Percentiles rank a stretch among this genome's conserved stretches.
Conservation (phyloP, 768 basidiomycete species). For the Thelephora aurantiotincta region DNA sequence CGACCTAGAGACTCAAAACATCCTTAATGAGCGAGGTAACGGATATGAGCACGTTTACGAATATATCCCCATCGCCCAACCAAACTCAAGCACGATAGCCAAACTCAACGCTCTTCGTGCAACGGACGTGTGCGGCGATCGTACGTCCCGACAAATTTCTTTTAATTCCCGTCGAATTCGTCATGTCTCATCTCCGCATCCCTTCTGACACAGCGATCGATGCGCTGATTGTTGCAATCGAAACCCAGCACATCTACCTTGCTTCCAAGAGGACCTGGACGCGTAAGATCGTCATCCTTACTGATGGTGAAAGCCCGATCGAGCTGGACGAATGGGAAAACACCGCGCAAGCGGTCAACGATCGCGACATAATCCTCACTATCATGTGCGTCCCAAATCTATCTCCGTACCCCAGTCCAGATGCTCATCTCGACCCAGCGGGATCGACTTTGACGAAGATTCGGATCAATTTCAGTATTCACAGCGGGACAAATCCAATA, state of each 20-base stretch:
- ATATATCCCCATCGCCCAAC: conserved; percentile 53
- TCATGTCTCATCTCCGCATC: neutral
- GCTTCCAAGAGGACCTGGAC: conserved; percentile 71
- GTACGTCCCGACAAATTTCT: conserved; percentile 25
- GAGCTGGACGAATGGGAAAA: conserved; percentile 66
- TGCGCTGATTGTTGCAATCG: conserved; percentile 73
- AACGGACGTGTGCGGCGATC: conserved; percentile 45
- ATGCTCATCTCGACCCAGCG: conserved; percentile 29
- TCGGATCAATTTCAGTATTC: conserved; percentile 31
- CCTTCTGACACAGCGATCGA: conserved; percentile 47
- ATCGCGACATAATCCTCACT: conserved; percentile 39
- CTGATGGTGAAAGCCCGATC: conserved; percentile 70
- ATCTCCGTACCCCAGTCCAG: conserved; percentile 2
- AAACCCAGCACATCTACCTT: conserved; percentile 61
- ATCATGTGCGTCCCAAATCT: conserved; percentile 44
- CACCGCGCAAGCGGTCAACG: conserved; percentile 51
- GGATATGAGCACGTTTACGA: conserved; percentile 67
- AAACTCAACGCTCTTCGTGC: conserved; percentile 47
- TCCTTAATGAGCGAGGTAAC: conserved; percentile 41
- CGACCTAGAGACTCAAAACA: conserved; percentile 46
- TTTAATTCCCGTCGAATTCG: neutral
- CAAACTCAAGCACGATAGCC: conserved; percentile 50
- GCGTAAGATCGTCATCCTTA: conserved; percentile 69
- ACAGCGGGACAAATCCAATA: conserved; percentile 53
- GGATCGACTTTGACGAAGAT: conserved; percentile 78